Evolutionary conservation across 148 eudicot species (phyloP).

Genomic region (Fagopyrum homotropicum): DNA sequence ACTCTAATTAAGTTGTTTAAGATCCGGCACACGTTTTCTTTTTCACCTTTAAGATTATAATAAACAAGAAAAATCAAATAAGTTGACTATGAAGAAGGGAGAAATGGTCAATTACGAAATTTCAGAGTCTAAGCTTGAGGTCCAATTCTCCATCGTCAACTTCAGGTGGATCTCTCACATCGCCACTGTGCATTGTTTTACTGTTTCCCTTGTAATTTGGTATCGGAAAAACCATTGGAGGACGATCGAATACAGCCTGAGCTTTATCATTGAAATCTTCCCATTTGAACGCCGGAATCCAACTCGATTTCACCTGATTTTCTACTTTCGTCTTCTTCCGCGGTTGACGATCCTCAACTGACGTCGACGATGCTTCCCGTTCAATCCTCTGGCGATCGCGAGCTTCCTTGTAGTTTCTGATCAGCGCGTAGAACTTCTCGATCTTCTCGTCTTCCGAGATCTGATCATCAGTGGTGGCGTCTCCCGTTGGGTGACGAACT

Average conservation of each 20-base stretch:
- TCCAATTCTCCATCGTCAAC: background rate
- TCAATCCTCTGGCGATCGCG: constrained; percentile 15
- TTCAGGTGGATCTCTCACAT: background rate
- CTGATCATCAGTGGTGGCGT: background rate
- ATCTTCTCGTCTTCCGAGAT: constrained; percentile 29
- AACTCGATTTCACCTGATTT: constrained; percentile 6
- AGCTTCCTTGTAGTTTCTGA: constrained; percentile 24
- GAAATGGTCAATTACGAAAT: background rate
- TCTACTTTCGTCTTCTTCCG: background rate
- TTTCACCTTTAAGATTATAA: background rate
- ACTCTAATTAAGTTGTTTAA: background rate
- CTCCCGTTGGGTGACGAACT: background rate
- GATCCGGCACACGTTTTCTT: background rate
- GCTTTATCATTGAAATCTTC: constrained; percentile 22
- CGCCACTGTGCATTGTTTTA: background rate
- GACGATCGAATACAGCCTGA: background rate
- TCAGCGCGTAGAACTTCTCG: constrained; percentile 31
- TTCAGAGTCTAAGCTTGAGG: background rate
- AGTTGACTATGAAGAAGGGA: background rate
- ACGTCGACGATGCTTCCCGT: background rate
- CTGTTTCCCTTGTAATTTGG: background rate
- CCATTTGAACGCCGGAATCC: constrained; percentile 29
- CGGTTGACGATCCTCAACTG: background rate
- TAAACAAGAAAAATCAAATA: background rate
- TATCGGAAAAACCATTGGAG: background rate